A percentile compares a stretch with the other conserved stretches of the same genome.
Evolutionary conservation across 2,329 filamentous ascomycete genomes (phyloP).

Genomic region (Sarocladiaceae sp.): DNA sequence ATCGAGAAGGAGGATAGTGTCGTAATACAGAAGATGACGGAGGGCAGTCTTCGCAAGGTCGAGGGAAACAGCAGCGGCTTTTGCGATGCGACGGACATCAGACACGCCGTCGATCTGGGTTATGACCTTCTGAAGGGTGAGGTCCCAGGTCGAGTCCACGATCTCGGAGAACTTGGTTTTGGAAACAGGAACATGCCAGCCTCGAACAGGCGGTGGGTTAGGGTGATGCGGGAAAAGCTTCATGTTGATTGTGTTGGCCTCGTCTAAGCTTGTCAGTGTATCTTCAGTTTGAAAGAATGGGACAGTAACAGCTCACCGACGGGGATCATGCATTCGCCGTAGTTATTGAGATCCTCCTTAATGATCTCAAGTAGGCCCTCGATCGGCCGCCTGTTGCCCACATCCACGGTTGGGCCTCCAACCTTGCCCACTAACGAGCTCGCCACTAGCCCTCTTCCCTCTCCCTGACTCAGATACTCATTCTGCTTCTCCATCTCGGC

Average conservation of each 20-base stretch:
- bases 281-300: neutral
- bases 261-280: slow-evolving; percentile 49
- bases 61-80: slow-evolving; percentile 77
- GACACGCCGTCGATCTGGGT: slow-evolving; percentile 86
- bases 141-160: slow-evolving; percentile 64
- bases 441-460: slow-evolving; percentile 23
- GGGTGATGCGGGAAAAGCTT: slow-evolving; percentile 85
- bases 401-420: slow-evolving; percentile 32
- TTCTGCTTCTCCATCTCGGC: slow-evolving; percentile 88
- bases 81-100: slow-evolving; percentile 80
- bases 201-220: slow-evolving; percentile 68
- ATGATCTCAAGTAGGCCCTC: slow-evolving; percentile 77
- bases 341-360: slow-evolving; percentile 88
- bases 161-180: slow-evolving; percentile 60
- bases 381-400: slow-evolving; percentile 55
- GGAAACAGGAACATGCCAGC: slow-evolving; percentile 84
- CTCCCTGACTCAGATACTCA: slow-evolving; percentile 66
- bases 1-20: slow-evolving; percentile 82
- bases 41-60: slow-evolving; percentile 81
- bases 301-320: slow-evolving; percentile 68
- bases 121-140: slow-evolving; percentile 73
- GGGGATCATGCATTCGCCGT: slow-evolving; percentile 97
- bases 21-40: slow-evolving; percentile 87
- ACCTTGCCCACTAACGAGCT: neutral
- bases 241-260: slow-evolving; percentile 91